A percentile compares a stretch with the other conserved stretches of the same genome.
phyloP scores from a whole-genome alignment of 225 moss, liverwort and hornwort species.

The Rhytidiadelphus loreus region DNA sequence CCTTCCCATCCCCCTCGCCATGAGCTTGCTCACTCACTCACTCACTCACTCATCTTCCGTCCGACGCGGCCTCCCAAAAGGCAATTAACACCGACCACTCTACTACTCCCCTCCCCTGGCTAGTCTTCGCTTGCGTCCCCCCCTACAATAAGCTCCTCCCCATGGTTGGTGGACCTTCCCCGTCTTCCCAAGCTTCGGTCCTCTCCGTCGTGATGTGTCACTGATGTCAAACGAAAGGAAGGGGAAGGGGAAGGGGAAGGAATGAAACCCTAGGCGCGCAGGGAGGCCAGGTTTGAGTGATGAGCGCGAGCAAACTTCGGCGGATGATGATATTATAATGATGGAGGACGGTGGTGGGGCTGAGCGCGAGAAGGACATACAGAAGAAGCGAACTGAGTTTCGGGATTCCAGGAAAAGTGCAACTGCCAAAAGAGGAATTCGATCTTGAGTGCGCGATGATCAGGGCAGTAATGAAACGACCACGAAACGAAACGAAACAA shows the following conservation, averaged over 20 bases:
- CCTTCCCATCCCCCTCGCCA: conserved; percentile 3
- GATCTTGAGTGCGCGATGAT: neutral
- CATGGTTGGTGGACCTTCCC: neutral
- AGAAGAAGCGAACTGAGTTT: neutral
- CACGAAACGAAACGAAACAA: neutral
- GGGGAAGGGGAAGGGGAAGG: too few relatives aligned
- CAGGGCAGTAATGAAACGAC: neutral
- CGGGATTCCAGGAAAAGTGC: neutral
- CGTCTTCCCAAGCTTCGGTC: neutral
- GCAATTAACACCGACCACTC: conserved; percentile 11
- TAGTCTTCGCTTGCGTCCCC: too few relatives aligned
- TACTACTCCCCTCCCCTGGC: neutral
- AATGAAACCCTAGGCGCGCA: conserved; percentile 5
- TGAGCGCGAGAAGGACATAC: too few relatives aligned
- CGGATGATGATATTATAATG: neutral
- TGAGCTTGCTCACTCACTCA: neutral
- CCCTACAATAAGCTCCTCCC: neutral
- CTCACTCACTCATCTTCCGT: neutral
- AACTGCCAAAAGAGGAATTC: neutral
- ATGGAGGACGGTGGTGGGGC: neutral
- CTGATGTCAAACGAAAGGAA: neutral
- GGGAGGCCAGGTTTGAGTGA: neutral
- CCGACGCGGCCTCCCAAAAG: neutral
- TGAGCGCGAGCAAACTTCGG: neutral
- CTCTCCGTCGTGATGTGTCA: neutral